Conservation (phyloP, 306 rosid genomes). For the Albizia julibrissin region DNA sequence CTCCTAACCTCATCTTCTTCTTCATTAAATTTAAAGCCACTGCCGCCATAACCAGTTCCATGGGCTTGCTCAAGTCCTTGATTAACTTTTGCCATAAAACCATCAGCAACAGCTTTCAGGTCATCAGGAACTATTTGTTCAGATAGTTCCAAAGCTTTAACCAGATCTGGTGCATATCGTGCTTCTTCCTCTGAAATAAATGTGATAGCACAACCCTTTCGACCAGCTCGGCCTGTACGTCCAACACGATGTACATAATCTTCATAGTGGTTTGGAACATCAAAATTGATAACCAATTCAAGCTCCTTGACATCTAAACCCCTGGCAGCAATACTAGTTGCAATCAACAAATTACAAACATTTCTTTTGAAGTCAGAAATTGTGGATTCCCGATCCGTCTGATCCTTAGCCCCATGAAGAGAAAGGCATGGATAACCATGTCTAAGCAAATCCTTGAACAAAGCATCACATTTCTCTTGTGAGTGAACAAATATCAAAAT, state of each 20-base stretch:
- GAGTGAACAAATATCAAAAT: slow-evolving; percentile 90
- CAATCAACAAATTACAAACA: slow-evolving; percentile 81
- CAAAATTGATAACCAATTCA: slow-evolving; percentile 86
- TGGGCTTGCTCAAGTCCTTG: slow-evolving; percentile 90
- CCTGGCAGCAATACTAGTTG: slow-evolving; percentile 92
- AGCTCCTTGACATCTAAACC: slow-evolving; percentile 97
- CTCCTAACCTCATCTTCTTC: slow-evolving; percentile 95
- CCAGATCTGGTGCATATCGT: slow-evolving; percentile 87
- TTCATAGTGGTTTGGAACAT: slow-evolving; percentile 94
- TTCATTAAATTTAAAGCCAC: slow-evolving; percentile 92
- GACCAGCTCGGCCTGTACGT: slow-evolving; percentile 95
- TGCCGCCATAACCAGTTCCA: slow-evolving; percentile 98
- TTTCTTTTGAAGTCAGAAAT: slow-evolving; percentile 86
- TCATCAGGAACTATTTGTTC: slow-evolving; percentile 94
- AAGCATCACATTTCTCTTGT: slow-evolving; percentile 85
- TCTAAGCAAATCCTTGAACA: slow-evolving; percentile 81
- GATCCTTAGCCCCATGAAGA: slow-evolving; percentile 93
- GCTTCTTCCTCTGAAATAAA: slow-evolving; percentile 88
- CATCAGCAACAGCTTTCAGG: slow-evolving; percentile 72
- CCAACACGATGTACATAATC: slow-evolving; percentile 98
- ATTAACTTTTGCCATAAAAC: slow-evolving; percentile 79
- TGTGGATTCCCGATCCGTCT: slow-evolving; percentile 92
- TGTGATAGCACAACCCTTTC: slow-evolving; percentile 90
- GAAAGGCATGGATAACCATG: slow-evolving; percentile 94
- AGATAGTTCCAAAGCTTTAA: slow-evolving; percentile 87